Conservation (phyloP, 2,329 filamentous ascomycete species). For the Exophiala xenobiotica region DNA sequence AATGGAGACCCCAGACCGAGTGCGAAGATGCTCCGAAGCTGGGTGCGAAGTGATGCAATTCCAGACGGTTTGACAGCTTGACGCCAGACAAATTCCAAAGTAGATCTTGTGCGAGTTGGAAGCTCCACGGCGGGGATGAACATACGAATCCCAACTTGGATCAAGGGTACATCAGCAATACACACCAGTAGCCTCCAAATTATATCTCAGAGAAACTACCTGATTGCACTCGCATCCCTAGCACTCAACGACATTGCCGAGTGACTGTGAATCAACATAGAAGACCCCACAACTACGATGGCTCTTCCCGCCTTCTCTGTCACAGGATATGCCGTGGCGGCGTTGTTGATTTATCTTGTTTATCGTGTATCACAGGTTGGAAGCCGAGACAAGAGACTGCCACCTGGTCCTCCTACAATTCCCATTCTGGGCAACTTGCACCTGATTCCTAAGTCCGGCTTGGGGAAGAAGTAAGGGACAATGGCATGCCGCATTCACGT, state of each 20-base stretch:
- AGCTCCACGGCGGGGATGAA: not conserved
- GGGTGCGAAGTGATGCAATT: not conserved
- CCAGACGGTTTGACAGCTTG: not conserved
- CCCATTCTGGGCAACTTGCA: constrained; percentile 12
- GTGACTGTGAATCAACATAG: no score
- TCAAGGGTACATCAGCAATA: not conserved
- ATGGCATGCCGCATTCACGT: not conserved
- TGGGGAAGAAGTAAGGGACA: constrained; percentile 4
- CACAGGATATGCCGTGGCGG: not conserved
- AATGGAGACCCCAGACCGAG: not conserved
- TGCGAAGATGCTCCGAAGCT: not conserved
- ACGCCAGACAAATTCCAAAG: not conserved
- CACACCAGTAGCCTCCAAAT: not conserved
- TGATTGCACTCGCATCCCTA: not conserved
- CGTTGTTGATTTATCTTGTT: not conserved
- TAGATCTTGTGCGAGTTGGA: not conserved
- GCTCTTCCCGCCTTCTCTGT: not conserved
- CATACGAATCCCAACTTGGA: not conserved
- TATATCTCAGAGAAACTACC: not conserved
- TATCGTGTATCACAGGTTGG: not conserved
- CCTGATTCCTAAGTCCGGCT: not conserved
- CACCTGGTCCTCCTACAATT: constrained; percentile 7
- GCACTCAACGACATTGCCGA: no score
- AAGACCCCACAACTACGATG: no score
- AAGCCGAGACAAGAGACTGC: constrained; percentile 7